Percentiles rank a stretch among this genome's conserved stretches.
Conservation (phyloP, 1,284 basidiomycete species). For the Sutorius eximius region DNA sequence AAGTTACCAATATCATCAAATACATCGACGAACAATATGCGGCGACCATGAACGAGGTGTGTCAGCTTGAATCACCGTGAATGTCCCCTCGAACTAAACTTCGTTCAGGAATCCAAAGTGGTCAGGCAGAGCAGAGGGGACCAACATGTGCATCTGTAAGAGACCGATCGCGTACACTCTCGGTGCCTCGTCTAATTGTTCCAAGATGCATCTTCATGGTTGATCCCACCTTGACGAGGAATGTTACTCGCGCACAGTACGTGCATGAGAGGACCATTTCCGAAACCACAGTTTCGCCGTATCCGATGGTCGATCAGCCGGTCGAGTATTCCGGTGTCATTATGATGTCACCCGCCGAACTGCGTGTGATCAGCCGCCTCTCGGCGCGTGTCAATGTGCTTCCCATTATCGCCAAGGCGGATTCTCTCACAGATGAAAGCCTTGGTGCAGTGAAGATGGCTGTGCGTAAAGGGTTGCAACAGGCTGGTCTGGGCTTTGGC, state of each 20-base stretch:
- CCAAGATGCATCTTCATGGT: slow-evolving; percentile 77
- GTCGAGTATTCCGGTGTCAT: slow-evolving; percentile 50
- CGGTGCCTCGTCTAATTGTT: slow-evolving; percentile 20
- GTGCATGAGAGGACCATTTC: slow-evolving; percentile 56
- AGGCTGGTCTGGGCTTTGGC: slow-evolving; percentile 68
- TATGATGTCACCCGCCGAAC: slow-evolving; percentile 71
- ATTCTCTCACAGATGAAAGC: slow-evolving; percentile 74
- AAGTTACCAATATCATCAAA: slow-evolving; percentile 67
- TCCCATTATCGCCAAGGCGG: slow-evolving; percentile 73
- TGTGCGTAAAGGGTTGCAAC: slow-evolving; percentile 59
- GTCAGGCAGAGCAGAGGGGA: slow-evolving; percentile 80
- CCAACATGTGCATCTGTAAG: slow-evolving; percentile 81
- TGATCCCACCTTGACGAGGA: slow-evolving; percentile 64
- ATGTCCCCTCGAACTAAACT: neutral
- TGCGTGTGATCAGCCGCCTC: slow-evolving; percentile 73
- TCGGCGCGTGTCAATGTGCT: slow-evolving; percentile 71
- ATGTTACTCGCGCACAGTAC: slow-evolving; percentile 48
- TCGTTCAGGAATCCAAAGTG: slow-evolving; percentile 75
- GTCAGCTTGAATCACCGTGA: slow-evolving; percentile 24
- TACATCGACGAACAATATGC: slow-evolving; percentile 77
- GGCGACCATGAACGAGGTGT: slow-evolving; percentile 79
- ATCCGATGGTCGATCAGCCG: slow-evolving; percentile 42
- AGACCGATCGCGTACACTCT: slow-evolving; percentile 1
- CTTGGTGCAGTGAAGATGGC: slow-evolving; percentile 65
- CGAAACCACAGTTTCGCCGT: slow-evolving; percentile 53